Evolutionary conservation across 371 early-diverging fungal genomes (phyloP), one percentile per base, ranked within the genome.

Genomic region (Mucor sp.): DNA sequence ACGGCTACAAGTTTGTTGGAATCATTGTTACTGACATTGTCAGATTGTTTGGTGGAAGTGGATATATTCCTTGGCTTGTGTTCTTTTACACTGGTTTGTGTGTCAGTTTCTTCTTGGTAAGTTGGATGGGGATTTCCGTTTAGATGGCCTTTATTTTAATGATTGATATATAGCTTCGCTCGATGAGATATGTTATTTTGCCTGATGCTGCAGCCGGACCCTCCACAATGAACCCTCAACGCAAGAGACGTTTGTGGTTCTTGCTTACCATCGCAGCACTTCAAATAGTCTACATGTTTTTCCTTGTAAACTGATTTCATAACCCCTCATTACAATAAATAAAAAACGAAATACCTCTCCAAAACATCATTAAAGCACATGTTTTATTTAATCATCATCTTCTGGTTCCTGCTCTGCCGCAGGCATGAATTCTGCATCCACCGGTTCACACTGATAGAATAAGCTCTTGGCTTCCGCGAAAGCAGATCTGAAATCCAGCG

Each of bases 1-100:
- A 93, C 72, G 98, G 99, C 7, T 99, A 99, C 81, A 98, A 99
- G 80, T 99, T 96, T 85, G 91, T 97, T 43, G 89, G 91, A 33
- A 83, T 91, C 43, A 89, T 91, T 64, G 79, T 86, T 15, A 83
- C 90, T 41, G 75, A 89, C 66, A 65, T 82, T 58, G 76, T 76
- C 50, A 76, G 83, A 70, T 65, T 89, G 30, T 37, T 89, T 32
- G 78, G 74, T 32, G 81, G 75, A 0, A 84, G 82, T 5, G 78
- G 76, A 48, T 86, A 86, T 81, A 35, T 87, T 33, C 77, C 87
- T 25, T 92, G 89, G 85, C 70, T 74, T 11, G 80, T 87, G 2
- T 93, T 93, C 72, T 64, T 89, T 15, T 98, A 97, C 68, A 86
- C 88, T 50, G 88, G 90, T 32, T 67, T 94, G 9, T 91, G 95